Evolutionary conservation across 345 rosid genomes (phyloP).

Genomic region (Passiflora organensis): DNA sequence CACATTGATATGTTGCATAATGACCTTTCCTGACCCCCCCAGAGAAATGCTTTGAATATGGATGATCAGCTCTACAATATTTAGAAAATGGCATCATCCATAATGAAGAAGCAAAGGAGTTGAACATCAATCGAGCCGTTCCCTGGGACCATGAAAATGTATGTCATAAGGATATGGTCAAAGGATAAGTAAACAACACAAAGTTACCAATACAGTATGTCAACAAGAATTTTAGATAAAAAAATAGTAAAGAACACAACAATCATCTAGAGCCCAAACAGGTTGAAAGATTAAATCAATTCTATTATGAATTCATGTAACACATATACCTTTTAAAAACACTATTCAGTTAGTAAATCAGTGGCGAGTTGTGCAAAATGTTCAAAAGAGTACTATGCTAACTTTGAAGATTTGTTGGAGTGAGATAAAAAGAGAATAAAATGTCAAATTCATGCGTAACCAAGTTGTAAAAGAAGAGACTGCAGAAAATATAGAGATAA

Average conservation of each 20-base stretch:
- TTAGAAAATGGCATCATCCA: slow-evolving; percentile 95
- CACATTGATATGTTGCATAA: slow-evolving; percentile 18
- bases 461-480: background rate
- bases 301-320: background rate
- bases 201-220: slow-evolving; percentile 3
- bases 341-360: background rate
- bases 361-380: too few species aligned
- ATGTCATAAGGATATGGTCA: slow-evolving; percentile 24
- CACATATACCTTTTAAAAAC: background rate
- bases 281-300: too few species aligned
- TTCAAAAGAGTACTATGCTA: too few species aligned
- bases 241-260: too few species aligned
- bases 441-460: background rate
- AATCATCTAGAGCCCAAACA: too few species aligned
- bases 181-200: slow-evolving; percentile 6
- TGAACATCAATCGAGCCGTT: slow-evolving; percentile 84
- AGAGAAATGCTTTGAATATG: slow-evolving; percentile 68
- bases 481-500: background rate
- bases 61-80: slow-evolving; percentile 69
- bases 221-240: background rate
- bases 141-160: slow-evolving; percentile 80
- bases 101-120: slow-evolving; percentile 78
- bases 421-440: too few species aligned
- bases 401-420: background rate
- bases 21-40: slow-evolving; percentile 46